Evolutionary conservation across 345 rosid genomes (phyloP).

Genomic region (Anastatica hierochuntica): DNA sequence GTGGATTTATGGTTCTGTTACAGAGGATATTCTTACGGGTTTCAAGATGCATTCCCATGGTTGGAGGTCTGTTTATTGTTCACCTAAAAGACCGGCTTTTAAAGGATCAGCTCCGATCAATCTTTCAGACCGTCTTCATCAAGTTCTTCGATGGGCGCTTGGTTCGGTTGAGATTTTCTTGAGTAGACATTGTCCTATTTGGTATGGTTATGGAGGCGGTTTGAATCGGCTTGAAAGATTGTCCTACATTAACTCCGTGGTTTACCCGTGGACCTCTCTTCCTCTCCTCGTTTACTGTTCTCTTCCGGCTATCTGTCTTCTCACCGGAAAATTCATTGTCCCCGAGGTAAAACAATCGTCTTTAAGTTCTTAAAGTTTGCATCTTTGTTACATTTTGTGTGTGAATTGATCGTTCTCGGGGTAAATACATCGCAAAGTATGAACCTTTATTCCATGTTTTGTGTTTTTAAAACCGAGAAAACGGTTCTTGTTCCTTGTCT

Average conservation of each 20-base stretch:
- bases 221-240: slow-evolving; percentile 90
- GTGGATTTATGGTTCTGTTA: too few relatives aligned
- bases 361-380: background rate
- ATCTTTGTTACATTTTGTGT: background rate
- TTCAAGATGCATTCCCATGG: slow-evolving; percentile 99
- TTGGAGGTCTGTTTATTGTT: slow-evolving; percentile 96
- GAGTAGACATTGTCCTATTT: slow-evolving; percentile 94
- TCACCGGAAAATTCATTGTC: slow-evolving; percentile 89
- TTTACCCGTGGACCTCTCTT: slow-evolving; percentile 92
- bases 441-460: background rate
- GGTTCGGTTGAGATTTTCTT: slow-evolving; percentile 97
- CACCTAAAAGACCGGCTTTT: slow-evolving; percentile 76
- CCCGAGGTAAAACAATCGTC: slow-evolving; percentile 64
- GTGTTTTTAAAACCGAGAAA: too few relatives aligned
- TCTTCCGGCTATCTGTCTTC: slow-evolving; percentile 90
- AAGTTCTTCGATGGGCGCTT: slow-evolving; percentile 98
- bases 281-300: slow-evolving; percentile 90
- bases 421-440: slow-evolving; percentile 8
- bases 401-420: background rate
- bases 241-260: slow-evolving; percentile 90
- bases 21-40: slow-evolving; percentile 95
- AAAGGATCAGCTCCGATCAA: too few relatives aligned
- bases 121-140: slow-evolving; percentile 91
- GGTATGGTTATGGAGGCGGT: slow-evolving; percentile 99
- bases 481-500: too few relatives aligned